Percentiles rank a stretch among this genome's conserved stretches.
phyloP scores from a whole-genome alignment of 148 eudicot species.

The Persicaria maculosa region DNA sequence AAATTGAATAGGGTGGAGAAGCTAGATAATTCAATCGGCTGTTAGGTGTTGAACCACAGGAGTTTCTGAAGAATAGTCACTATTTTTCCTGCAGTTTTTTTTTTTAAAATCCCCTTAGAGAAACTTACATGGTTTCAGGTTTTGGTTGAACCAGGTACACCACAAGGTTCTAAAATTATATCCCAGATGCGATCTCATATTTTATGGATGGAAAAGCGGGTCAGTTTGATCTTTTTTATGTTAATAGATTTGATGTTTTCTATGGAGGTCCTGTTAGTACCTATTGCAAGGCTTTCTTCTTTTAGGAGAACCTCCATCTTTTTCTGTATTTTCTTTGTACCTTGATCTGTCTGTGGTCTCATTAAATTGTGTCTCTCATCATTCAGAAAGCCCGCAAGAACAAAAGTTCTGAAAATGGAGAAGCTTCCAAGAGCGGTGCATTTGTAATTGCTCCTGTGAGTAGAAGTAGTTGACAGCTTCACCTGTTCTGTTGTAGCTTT shows the following conservation, averaged over 20 bases:
- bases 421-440: conserved; percentile 51
- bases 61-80: neutral
- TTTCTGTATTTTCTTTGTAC: neutral
- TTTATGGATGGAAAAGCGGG: conserved; percentile 99
- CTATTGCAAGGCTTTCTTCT: neutral
- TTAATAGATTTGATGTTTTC: neutral
- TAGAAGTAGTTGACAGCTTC: conserved; percentile 15
- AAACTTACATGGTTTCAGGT: conserved; percentile 34
- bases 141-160: conserved; percentile 94
- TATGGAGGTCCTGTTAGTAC: neutral
- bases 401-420: conserved; percentile 28
- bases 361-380: conserved; percentile 13
- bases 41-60: neutral
- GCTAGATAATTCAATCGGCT: neutral
- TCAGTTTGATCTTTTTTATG: conserved; percentile 19
- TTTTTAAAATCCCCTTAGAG: neutral
- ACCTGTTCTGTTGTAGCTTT: neutral
- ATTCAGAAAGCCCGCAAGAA: conserved; percentile 62
- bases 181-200: conserved; percentile 93
- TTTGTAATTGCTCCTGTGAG: conserved; percentile 91
- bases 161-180: conserved; percentile 81
- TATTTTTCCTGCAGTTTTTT: neutral
- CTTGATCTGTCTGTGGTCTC: neutral
- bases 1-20: neutral
- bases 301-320: conserved; percentile 1